These are phyloP conservation scores for Erythrophleum fordii DNA, from an alignment of 306 rosid species.

Conservation along the genomic window DNA sequence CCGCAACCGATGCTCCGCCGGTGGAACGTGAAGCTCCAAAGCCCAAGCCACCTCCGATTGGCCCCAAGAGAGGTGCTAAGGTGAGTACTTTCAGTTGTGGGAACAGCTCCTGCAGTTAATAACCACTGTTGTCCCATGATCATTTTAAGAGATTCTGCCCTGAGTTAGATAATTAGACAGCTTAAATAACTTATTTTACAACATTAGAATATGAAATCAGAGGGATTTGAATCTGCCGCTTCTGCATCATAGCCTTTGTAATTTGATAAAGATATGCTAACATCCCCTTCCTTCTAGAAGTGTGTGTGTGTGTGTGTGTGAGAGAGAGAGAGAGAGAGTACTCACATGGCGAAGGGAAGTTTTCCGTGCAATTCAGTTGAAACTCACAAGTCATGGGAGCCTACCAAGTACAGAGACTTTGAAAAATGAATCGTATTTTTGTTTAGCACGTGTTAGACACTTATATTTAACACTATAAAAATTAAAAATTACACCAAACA, in stretches of 20 bases:
- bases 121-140: not conserved
- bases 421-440: not conserved
- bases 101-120: not conserved
- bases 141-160: not conserved
- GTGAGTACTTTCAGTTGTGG: constrained; percentile 36
- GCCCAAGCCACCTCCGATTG: constrained; percentile 75
- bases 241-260: not conserved
- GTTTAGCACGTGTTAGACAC: not conserved
- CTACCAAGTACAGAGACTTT: not conserved
- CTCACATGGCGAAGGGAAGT: not conserved
- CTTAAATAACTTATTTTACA: not conserved
- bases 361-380: not conserved
- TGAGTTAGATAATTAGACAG: not conserved
- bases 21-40: constrained; percentile 49
- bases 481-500: not conserved
- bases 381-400: not conserved
- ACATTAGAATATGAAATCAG: not conserved
- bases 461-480: not conserved
- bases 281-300: no score
- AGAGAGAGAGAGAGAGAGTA: not conserved
- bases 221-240: not conserved
- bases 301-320: not conserved
- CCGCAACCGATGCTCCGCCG: constrained; percentile 47
- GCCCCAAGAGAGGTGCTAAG: constrained; percentile 87
- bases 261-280: not conserved